phyloP scores from a whole-genome alignment of 345 rosid genomes.

The Linum lewisii region DNA sequence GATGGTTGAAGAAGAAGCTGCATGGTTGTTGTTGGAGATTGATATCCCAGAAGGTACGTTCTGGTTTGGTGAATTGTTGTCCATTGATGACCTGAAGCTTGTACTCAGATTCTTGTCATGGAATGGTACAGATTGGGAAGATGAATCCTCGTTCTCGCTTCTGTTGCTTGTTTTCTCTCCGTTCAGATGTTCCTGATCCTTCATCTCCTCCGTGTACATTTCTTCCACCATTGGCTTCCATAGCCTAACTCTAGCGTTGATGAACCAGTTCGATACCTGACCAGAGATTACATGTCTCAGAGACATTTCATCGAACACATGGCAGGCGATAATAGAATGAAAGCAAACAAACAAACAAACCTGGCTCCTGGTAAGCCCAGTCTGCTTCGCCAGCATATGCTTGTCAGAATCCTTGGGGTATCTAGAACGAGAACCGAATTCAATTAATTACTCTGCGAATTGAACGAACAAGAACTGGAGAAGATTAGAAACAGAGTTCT shows the following conservation, averaged over 20 bases:
- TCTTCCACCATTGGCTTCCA: background rate
- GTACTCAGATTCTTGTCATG: too few species aligned
- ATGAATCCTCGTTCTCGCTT: too few species aligned
- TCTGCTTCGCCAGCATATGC: conserved; percentile 69
- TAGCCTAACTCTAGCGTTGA: background rate
- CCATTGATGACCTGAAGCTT: too few species aligned
- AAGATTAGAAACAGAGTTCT: conserved; percentile 7
- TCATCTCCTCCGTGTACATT: background rate
- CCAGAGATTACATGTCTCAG: too few species aligned
- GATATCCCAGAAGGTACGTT: too few species aligned
- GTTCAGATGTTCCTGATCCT: background rate
- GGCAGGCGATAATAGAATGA: too few species aligned
- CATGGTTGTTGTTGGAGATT: too few species aligned
- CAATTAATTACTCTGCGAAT: background rate
- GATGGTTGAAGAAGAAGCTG: too few species aligned
- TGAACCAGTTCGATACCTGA: background rate
- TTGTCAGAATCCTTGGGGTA: conserved; percentile 82
- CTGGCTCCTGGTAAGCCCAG: conserved; percentile 78
- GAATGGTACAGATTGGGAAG: too few species aligned
- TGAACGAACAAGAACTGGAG: background rate
- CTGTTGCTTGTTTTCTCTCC: too few species aligned
- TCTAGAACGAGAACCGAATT: conserved; percentile 24
- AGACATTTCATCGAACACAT: background rate
- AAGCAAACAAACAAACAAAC: conserved; percentile 18
- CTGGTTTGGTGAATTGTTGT: too few species aligned